Percentiles rank a stretch among this genome's conserved stretches.
These are phyloP conservation scores for Tinospora cordifolia DNA, from an alignment of 164 flowering plant species.

Conservation along the genomic window DNA sequence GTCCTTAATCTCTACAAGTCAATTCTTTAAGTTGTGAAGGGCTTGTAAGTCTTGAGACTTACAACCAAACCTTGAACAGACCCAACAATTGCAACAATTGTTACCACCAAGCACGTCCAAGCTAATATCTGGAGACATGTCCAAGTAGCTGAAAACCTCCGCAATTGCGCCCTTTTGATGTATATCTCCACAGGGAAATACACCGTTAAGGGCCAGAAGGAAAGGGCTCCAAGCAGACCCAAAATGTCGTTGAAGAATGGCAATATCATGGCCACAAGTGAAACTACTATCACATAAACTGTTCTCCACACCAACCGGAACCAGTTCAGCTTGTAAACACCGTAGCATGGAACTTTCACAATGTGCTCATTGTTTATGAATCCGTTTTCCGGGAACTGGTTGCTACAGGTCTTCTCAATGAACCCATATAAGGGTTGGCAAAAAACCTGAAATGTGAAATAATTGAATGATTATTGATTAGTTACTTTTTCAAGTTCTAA, in stretches of 20 bases:
- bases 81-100: conserved; percentile 64
- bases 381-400: conserved; percentile 49
- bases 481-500: too few relatives aligned
- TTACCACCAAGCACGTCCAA: conserved; percentile 58
- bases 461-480: neutral
- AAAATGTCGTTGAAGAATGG: conserved; percentile 84
- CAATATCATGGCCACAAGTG: conserved; percentile 68
- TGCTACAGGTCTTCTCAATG: conserved; percentile 33
- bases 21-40: conserved; percentile 37
- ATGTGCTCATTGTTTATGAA: conserved; percentile 44
- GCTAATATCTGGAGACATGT: conserved; percentile 58
- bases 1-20: neutral
- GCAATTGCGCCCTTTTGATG: conserved; percentile 45
- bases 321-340: conserved; percentile 34
- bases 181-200: conserved; percentile 90
- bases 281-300: conserved; percentile 46
- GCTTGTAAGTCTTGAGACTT: conserved; percentile 49
- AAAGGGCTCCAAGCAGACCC: conserved; percentile 65
- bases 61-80: conserved; percentile 56
- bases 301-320: conserved; percentile 79
- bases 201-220: conserved; percentile 80
- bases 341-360: conserved; percentile 32
- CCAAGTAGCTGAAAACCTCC: conserved; percentile 48
- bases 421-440: conserved; percentile 64
- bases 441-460: conserved; percentile 42